Percentiles rank a stretch among this genome's conserved stretches.
phyloP scores from a whole-genome alignment of 2,329 filamentous ascomycete species.

The Stagonosporopsis cucurbitacearum region DNA sequence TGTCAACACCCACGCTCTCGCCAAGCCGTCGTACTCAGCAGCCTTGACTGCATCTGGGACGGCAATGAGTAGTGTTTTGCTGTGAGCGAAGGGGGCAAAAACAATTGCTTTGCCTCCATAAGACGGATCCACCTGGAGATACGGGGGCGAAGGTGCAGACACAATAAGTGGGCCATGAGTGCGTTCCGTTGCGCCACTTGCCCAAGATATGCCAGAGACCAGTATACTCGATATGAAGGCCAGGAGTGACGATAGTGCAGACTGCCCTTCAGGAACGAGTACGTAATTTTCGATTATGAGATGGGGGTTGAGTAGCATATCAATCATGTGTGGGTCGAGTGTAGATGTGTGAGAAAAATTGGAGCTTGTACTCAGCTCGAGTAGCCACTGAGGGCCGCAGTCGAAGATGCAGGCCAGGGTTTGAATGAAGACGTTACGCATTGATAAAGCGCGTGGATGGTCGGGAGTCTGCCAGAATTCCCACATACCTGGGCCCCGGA shows the following conservation, averaged over 20 bases:
- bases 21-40: slow-evolving; percentile 26
- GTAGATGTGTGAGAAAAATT: slow-evolving; percentile 19
- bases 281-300: slow-evolving; percentile 49
- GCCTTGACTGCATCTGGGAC: slow-evolving; percentile 38
- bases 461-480: slow-evolving; percentile 32
- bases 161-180: slow-evolving; percentile 42
- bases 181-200: slow-evolving; percentile 36
- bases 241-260: slow-evolving; percentile 29
- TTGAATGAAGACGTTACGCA: slow-evolving; percentile 52
- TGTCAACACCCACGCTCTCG: slow-evolving; percentile 49
- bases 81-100: slow-evolving; percentile 43
- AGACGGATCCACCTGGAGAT: neutral
- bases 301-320: slow-evolving; percentile 40
- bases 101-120: slow-evolving; percentile 35
- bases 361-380: slow-evolving; percentile 43
- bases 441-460: slow-evolving; percentile 46
- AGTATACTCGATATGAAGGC: slow-evolving; percentile 31
- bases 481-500: slow-evolving; percentile 36
- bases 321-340: slow-evolving; percentile 28
- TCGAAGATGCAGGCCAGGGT: slow-evolving; percentile 51
- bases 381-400: slow-evolving; percentile 50
- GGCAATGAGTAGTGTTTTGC: slow-evolving; percentile 40
- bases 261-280: slow-evolving; percentile 28
- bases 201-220: slow-evolving; percentile 43
- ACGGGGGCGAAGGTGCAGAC: slow-evolving; percentile 22